These are phyloP conservation scores for Capsicum baccatum DNA, from an alignment of 257 asterid species.

Conservation along the genomic window DNA sequence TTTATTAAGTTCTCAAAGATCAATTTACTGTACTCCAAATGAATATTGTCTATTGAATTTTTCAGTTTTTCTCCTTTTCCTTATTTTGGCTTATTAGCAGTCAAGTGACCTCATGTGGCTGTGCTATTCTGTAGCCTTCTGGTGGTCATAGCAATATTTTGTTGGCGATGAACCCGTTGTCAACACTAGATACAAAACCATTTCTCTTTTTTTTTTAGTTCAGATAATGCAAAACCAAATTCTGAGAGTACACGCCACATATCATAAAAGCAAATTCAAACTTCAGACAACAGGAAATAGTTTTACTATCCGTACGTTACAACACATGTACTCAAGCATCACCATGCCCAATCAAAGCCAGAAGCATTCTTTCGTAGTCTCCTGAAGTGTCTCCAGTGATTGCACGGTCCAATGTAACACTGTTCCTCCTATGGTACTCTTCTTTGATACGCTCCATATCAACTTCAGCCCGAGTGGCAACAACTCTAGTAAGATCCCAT, in stretches of 20 bases:
- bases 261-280: constrained; percentile 15
- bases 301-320: neutral
- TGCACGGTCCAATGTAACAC: constrained; percentile 65
- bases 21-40: no score
- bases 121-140: no score
- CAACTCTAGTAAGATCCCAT: constrained; percentile 76
- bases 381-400: constrained; percentile 79
- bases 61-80: no score
- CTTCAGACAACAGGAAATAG: neutral
- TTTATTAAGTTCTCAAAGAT: no score
- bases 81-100: no score
- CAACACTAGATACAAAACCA: no score
- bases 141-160: no score
- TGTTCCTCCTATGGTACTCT: constrained; percentile 71
- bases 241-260: neutral
- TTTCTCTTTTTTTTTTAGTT: no score
- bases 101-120: no score
- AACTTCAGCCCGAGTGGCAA: constrained; percentile 82
- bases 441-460: constrained; percentile 70
- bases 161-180: no score
- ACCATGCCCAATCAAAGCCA: constrained; percentile 67
- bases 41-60: no score
- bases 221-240: neutral
- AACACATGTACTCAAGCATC: constrained; percentile 35
- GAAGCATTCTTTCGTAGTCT: constrained; percentile 69